These are phyloP conservation scores for Trichoderma sp. DNA, from an alignment of 2,329 filamentous ascomycete species.

Conservation along the genomic window DNA sequence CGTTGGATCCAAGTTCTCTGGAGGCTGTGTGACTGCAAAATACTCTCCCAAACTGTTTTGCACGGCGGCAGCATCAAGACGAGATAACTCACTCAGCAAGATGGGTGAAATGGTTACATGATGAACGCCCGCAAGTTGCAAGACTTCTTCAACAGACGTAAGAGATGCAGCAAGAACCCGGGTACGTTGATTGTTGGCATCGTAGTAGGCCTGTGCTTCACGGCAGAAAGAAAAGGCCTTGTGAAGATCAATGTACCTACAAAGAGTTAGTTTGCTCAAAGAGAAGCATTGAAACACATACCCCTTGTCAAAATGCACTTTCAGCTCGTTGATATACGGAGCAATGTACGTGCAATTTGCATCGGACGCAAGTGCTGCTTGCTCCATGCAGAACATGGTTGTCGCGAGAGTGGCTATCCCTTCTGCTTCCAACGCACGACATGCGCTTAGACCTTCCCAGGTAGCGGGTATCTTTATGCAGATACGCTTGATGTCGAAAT, in stretches of 20 bases:
- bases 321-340: slow-evolving; percentile 66
- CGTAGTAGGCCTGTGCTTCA: slow-evolving; percentile 55
- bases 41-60: neutral
- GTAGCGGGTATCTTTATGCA: slow-evolving; percentile 66
- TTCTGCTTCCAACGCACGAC: slow-evolving; percentile 51
- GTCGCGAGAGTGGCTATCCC: slow-evolving; percentile 64
- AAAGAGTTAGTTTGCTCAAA: neutral
- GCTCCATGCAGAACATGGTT: slow-evolving; percentile 62
- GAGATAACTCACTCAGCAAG: slow-evolving; percentile 51
- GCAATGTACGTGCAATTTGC: slow-evolving; percentile 63
- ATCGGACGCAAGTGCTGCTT: slow-evolving; percentile 59
- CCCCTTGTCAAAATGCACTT: slow-evolving; percentile 59
- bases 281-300: slow-evolving; percentile 32
- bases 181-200: slow-evolving; percentile 44
- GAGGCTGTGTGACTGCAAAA: neutral
- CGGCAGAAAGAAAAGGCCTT: slow-evolving; percentile 54
- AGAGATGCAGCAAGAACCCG: slow-evolving; percentile 59
- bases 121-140: slow-evolving; percentile 57
- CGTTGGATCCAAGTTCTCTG: neutral
- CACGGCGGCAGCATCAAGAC: slow-evolving; percentile 36
- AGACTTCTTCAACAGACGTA: slow-evolving; percentile 59
- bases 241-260: slow-evolving; percentile 50
- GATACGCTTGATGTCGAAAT: slow-evolving; percentile 50
- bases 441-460: slow-evolving; percentile 65
- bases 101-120: slow-evolving; percentile 61